Base-by-base conservation (phyloP, 169 alveolate genomes). In the Plasmodium gaboni region DNA sequence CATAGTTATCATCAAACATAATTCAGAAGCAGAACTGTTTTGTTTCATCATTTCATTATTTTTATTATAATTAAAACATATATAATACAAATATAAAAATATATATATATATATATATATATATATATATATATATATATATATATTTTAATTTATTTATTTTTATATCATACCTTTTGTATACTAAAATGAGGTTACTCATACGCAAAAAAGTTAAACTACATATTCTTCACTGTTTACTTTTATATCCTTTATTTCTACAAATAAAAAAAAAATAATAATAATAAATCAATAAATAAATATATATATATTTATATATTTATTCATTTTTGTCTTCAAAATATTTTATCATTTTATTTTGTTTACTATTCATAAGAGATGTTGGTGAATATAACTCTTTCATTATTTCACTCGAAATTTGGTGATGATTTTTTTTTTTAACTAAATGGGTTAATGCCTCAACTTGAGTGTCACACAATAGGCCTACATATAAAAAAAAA, bases 11-110 rank as follows among this genome's bases (percentile, higher is more conserved):
- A 46, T 76, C 88, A 63, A 73, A 24, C 42, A 42, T 19, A 26
- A 4, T n/a, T 76, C 88, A 76, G 88, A 76, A 76, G 88, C 88
- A 76, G 88, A 76, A 76, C 88, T 76, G 88, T 32, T 63, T 63
- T 38, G 68, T 22, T 64, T 63, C 74, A 61, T 63, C 74, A 61
- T 76, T 55, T 76, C 65, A 76, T 63, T 76, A 76, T 76, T 76
- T 76, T 76, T 50, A 24, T 63, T 61, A 38, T 73, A 42, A 19
- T 19, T 19, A 19, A 19, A 19, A 19, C 22, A 19, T 19, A 19
- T 19, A 57, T 2, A 17, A 22, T 42, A 46, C 50, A 22, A 2
- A 44, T n/a, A 12, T 26, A 59, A 59, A 59, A 15, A 48, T 1
- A 10, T 63, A 59, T 59, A 59, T 59, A 26, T 13, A 59, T 4